A percentile compares a stretch with the other conserved stretches of the same genome.
Conservation (phyloP, 306 rosid species). For the Vigna unguiculata region DNA sequence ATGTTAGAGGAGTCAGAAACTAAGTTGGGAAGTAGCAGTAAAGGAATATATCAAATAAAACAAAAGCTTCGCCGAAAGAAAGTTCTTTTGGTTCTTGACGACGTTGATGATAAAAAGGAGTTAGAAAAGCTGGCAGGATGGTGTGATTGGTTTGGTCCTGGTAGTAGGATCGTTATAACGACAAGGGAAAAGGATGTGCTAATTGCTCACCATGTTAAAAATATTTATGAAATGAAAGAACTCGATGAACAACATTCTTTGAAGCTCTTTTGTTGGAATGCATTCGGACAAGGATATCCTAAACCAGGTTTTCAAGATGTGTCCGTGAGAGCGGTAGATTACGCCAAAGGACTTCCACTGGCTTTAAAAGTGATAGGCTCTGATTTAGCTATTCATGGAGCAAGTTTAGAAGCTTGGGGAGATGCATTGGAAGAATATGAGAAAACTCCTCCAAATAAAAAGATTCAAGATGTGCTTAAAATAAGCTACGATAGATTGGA, state of each 20-base stretch:
- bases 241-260: slow-evolving; percentile 4
- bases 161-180: slow-evolving; percentile 25
- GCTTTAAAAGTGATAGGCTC: slow-evolving; percentile 7
- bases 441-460: neutral
- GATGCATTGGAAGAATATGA: neutral
- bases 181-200: slow-evolving; percentile 32
- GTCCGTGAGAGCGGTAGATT: neutral
- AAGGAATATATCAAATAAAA: slow-evolving; percentile 16
- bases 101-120: neutral
- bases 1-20: neutral
- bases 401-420: neutral
- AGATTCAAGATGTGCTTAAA: neutral
- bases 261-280: slow-evolving; percentile 24
- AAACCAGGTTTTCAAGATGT: neutral
- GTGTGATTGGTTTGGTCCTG: slow-evolving; percentile 41
- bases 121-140: neutral
- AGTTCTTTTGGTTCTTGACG: slow-evolving; percentile 40
- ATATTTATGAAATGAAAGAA: slow-evolving; percentile 14
- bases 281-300: neutral
- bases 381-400: neutral
- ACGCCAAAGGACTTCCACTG: neutral
- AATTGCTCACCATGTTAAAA: neutral
- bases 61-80: neutral
- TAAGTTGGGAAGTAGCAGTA: neutral
- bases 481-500: neutral